Evolutionary conservation across 345 rosid species (phyloP).

Genomic region (Kandelia obovata): DNA sequence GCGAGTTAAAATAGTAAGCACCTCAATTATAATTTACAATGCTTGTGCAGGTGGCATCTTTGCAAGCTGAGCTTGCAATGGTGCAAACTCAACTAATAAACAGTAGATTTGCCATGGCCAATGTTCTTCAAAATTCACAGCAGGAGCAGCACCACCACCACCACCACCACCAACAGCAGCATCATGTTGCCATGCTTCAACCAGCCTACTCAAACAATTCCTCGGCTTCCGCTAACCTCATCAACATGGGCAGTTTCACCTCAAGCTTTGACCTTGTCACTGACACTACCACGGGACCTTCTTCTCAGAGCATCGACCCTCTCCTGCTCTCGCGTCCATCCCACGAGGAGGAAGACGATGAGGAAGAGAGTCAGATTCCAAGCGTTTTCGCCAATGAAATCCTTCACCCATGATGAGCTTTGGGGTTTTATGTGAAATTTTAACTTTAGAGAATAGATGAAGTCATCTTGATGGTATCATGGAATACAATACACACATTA

Average conservation of each 20-base stretch:
- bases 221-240: slow-evolving; percentile 72
- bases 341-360: slow-evolving; percentile 60
- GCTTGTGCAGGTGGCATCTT: slow-evolving; percentile 58
- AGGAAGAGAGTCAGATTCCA: slow-evolving; percentile 52
- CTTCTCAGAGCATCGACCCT: slow-evolving; percentile 53
- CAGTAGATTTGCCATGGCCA: slow-evolving; percentile 72
- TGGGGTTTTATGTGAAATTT: not conserved
- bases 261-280: slow-evolving; percentile 48
- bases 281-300: slow-evolving; percentile 40
- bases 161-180: slow-evolving; percentile 34
- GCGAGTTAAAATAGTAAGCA: not conserved
- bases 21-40: too few species aligned
- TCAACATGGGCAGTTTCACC: slow-evolving; percentile 46
- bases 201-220: slow-evolving; percentile 90
- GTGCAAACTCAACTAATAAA: slow-evolving; percentile 73
- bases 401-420: slow-evolving; percentile 39
- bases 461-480: not conserved
- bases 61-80: slow-evolving; percentile 80
- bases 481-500: not conserved
- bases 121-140: slow-evolving; percentile 51
- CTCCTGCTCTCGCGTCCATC: slow-evolving; percentile 38
- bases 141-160: slow-evolving; percentile 39
- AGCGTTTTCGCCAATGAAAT: slow-evolving; percentile 35
- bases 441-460: too few species aligned
- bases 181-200: slow-evolving; percentile 48